Base-by-base conservation (phyloP, 2,329 filamentous ascomycete genomes). In the Diaporthe nobilis region DNA sequence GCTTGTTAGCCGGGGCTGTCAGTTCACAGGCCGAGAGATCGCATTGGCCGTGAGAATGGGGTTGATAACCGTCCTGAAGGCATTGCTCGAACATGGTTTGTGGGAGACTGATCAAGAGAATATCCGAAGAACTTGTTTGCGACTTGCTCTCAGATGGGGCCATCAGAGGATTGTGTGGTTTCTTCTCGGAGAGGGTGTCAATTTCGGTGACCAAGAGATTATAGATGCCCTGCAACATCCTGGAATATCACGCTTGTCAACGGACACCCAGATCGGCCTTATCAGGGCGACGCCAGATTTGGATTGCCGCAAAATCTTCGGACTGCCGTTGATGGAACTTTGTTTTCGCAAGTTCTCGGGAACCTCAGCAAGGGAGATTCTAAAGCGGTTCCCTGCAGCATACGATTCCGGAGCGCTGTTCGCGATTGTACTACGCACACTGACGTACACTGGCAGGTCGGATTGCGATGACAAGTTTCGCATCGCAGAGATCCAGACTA, bases 41-140 rank as follows among this genome's bases (percentile, higher is more conserved):
- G 12, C 6, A 31, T 28, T 63, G 31, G 60, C 60, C 6, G 60
- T 22, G 13, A 44, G 12, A 7, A 2, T 28, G 1, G 39, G 60
- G 12, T 1, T 20, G 3, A 1, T 4, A 4, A 20, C 1, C 13
- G 15, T 63, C 2, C n/a, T 47, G 0, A 12, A 31, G 2, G 15
- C 7, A 12, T 47, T 47, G 20, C 13, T 63, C 2, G 15, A 28
- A 15, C 25, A 2, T 22, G n/a, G 4, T 8, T 9, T 0, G 17
- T 22, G 5, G 57, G 12, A n/a, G 3, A 3, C 10, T 13, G 1
- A n/a, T 2, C 6, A 9, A 1, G 57, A 15, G 5, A 22, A 9
- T 1, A 39, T 22, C 10, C 1, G 22, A 2, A 44, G n/a, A 22
- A 31, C 13, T 1, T 63, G 39, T 28, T 10, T 63, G 13, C n/a